phyloP scores from a whole-genome alignment of 208 protist genomes.

The Acanthamoeba divionensis region DNA sequence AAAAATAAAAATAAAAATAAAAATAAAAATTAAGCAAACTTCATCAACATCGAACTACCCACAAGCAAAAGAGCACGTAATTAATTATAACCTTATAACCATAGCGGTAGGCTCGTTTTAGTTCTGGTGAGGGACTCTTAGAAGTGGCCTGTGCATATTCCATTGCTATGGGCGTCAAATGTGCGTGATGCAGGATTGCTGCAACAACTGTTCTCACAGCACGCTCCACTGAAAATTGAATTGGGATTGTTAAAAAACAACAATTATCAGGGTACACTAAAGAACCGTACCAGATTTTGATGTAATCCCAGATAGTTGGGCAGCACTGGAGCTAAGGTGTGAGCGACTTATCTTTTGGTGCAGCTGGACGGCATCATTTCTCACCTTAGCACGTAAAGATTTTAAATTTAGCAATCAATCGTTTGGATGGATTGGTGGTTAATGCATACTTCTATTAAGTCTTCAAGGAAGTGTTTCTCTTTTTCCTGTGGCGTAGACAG shows the following conservation, averaged over 20 bases:
- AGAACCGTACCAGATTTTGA: background rate
- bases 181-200: background rate
- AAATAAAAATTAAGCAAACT: no score
- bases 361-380: background rate
- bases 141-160: background rate
- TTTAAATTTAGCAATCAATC: no score
- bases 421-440: background rate
- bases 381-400: background rate
- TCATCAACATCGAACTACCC: no score
- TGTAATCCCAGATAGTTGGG: background rate
- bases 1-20: no score
- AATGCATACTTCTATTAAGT: background rate
- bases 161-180: background rate
- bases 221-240: background rate
- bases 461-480: background rate
- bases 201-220: background rate
- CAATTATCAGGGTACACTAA: background rate
- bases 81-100: background rate
- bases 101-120: conserved; percentile 15
- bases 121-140: background rate
- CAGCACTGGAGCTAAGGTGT: background rate
- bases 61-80: no score
- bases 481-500: background rate
- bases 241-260: background rate
- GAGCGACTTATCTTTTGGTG: background rate